A percentile compares a stretch with the other conserved stretches of the same genome.
phyloP scores from a whole-genome alignment of 2,329 filamentous ascomycete species.

The Biscogniauxia marginata region DNA sequence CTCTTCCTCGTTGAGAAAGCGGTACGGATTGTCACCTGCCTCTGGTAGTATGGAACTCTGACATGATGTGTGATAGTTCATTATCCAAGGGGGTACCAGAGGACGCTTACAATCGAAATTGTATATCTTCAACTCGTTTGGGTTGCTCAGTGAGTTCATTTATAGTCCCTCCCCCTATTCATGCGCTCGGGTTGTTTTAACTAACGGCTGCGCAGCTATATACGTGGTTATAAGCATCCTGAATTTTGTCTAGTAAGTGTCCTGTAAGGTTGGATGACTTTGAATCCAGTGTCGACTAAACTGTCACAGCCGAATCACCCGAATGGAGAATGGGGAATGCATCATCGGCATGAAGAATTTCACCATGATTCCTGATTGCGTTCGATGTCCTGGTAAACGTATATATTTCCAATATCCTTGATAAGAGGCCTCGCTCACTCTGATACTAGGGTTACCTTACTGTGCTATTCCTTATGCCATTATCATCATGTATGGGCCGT shows the following conservation, averaged over 20 bases:
- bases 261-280: neutral
- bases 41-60: neutral
- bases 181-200: neutral
- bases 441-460: slow-evolving; percentile 53
- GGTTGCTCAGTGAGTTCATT: slow-evolving; percentile 46
- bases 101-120: slow-evolving; percentile 54
- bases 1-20: slow-evolving; percentile 64
- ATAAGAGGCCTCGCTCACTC: neutral
- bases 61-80: slow-evolving; percentile 44
- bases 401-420: neutral
- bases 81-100: slow-evolving; percentile 54
- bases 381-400: slow-evolving; percentile 62
- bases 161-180: neutral
- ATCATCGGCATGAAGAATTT: slow-evolving; percentile 60
- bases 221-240: slow-evolving; percentile 50
- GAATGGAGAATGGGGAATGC: slow-evolving; percentile 54
- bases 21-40: slow-evolving; percentile 36
- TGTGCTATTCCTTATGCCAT: slow-evolving; percentile 59
- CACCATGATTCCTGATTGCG: slow-evolving; percentile 59
- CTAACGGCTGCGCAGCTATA: slow-evolving; percentile 32
- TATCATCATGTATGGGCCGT: slow-evolving; percentile 47
- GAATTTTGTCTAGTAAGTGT: slow-evolving; percentile 59
- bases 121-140: slow-evolving; percentile 61
- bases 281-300: neutral
- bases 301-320: slow-evolving; percentile 50